phyloP scores from a whole-genome alignment of 2,329 filamentous ascomycete genomes.

The Colletotrichum sansevieriae region DNA sequence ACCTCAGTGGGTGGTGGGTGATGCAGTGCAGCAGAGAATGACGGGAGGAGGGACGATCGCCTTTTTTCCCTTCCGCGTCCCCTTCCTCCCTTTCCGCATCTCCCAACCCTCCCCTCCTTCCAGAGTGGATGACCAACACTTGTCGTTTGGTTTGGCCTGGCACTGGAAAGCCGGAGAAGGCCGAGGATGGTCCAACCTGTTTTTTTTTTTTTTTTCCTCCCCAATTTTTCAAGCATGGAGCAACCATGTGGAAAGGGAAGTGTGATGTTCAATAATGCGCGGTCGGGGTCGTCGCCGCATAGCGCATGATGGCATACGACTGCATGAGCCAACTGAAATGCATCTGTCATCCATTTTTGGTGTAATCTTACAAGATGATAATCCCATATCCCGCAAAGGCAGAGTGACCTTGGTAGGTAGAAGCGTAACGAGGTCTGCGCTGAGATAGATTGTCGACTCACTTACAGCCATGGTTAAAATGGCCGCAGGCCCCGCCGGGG shows the following conservation, averaged over 20 bases:
- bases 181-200: conserved; percentile 19
- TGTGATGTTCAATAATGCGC: not conserved
- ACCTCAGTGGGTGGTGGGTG: not conserved
- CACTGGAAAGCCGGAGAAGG: conserved; percentile 29
- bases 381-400: no score
- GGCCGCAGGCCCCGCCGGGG: no score
- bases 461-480: no score
- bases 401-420: no score
- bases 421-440: no score
- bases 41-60: conserved; percentile 12
- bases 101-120: not conserved
- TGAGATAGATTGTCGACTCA: no score
- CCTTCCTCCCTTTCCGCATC: not conserved
- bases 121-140: conserved; percentile 13
- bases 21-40: conserved; percentile 10
- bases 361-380: no score
- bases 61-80: no score
- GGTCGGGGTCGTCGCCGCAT: not conserved
- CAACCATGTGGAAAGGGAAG: not conserved
- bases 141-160: not conserved
- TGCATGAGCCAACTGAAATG: no score
- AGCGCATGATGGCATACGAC: no score
- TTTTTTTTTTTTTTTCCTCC: conserved; percentile 6
- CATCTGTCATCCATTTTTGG: no score
- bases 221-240: not conserved